Percentiles rank a stretch among this genome's conserved stretches.
phyloP scores from a whole-genome alignment of 495 filamentous ascomycete genomes.

The Lophiostoma macrostomum region DNA sequence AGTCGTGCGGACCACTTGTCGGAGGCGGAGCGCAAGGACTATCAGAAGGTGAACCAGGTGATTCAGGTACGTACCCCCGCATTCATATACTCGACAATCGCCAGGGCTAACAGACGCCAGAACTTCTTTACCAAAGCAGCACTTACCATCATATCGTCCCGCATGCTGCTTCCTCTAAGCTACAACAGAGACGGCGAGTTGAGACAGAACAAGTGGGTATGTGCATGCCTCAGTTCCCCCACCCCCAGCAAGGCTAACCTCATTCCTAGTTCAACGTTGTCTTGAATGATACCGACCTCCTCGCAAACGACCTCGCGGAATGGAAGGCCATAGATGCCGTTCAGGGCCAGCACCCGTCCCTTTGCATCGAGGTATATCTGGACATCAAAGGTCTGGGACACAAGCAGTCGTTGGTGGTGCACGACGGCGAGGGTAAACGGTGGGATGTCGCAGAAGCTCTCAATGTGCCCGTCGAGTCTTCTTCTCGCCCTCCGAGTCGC shows the following conservation, averaged over 20 bases:
- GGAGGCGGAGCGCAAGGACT: conserved; percentile 27
- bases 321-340: conserved; percentile 78
- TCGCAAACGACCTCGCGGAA: conserved; percentile 70
- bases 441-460: conserved; percentile 90
- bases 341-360: conserved; percentile 73
- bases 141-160: conserved; percentile 76
- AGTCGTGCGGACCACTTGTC: conserved; percentile 24
- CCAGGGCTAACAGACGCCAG: conserved; percentile 47
- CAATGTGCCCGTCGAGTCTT: conserved; percentile 53
- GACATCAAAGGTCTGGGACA: conserved; percentile 75
- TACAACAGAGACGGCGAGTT: conserved; percentile 58
- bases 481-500: conserved; percentile 49
- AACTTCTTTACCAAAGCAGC: conserved; percentile 90
- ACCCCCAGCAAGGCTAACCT: conserved; percentile 13
- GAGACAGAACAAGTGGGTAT: conserved; percentile 90
- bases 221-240: conserved; percentile 35
- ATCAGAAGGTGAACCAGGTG: conserved; percentile 76
- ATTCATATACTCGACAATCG: neutral
- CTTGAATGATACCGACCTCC: conserved; percentile 83
- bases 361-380: conserved; percentile 87
- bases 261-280: conserved; percentile 82
- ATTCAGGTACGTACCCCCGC: conserved; percentile 63
- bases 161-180: conserved; percentile 65
- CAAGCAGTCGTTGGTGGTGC: conserved; percentile 80
- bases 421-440: conserved; percentile 83